These are phyloP conservation scores for Porcisia hertigi DNA, from an alignment of 208 protist species.

Conservation along the genomic window DNA sequence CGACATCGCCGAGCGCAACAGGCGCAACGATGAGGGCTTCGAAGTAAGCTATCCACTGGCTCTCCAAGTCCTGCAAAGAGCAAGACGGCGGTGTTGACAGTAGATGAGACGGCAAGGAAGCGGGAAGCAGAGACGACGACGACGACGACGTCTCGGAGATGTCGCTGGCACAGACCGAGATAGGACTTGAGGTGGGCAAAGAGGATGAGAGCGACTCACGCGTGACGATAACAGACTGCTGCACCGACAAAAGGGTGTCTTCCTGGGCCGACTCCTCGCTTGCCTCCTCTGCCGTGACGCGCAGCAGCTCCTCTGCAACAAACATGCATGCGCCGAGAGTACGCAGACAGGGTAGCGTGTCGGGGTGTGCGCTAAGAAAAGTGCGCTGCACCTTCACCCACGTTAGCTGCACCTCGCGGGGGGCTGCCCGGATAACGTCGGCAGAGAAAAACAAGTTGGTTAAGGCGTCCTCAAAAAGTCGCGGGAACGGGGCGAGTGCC, in stretches of 20 bases:
- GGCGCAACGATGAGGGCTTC: conserved; percentile 58
- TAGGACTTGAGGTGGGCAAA: background rate
- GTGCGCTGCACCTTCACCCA: conserved; percentile 55
- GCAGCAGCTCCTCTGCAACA: conserved; percentile 47
- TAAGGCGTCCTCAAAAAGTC: conserved; percentile 76
- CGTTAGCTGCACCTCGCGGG: conserved; percentile 49
- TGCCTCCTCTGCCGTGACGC: conserved; percentile 26
- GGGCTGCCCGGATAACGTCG: conserved; percentile 63
- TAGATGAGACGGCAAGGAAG: background rate
- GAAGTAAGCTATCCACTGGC: conserved; percentile 57
- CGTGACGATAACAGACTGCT: background rate
- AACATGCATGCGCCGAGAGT: conserved; percentile 62
- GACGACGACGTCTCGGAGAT: background rate
- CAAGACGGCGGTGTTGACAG: background rate
- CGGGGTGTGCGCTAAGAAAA: conserved; percentile 26
- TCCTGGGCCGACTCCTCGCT: background rate
- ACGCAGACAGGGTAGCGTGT: conserved; percentile 45
- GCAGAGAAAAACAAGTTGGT: conserved; percentile 75
- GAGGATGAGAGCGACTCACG: background rate
- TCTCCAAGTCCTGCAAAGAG: conserved; percentile 38
- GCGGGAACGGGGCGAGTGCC: conserved; percentile 29
- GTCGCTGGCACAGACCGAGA: background rate
- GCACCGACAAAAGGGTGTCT: background rate
- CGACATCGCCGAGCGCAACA: conserved; percentile 65
- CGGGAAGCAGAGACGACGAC: background rate